Conservation (phyloP, 805 yeast species). For the Lipomyces starkeyi region DNA sequence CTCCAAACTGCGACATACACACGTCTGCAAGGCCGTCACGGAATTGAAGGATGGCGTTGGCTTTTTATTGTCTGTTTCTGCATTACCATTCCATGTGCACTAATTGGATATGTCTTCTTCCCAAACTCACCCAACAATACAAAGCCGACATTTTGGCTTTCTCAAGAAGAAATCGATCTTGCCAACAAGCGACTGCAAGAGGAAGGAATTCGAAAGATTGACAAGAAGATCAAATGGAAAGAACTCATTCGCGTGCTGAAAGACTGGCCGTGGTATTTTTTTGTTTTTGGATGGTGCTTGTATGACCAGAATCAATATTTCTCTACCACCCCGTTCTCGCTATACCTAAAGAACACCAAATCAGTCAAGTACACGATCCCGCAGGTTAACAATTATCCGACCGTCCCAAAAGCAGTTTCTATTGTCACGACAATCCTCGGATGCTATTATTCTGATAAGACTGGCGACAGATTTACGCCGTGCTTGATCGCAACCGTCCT, state of each 20-base stretch:
- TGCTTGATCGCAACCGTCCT: constrained; percentile 78
- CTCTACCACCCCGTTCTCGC: constrained; percentile 42
- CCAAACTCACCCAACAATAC: constrained; percentile 61
- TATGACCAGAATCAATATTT: constrained; percentile 29
- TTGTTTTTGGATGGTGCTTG: constrained; percentile 32
- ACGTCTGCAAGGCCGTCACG: constrained; percentile 53
- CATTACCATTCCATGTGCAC: constrained; percentile 51
- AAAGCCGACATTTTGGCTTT: constrained; percentile 46
- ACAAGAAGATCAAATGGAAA: constrained; percentile 41
- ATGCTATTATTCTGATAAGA: constrained; percentile 32
- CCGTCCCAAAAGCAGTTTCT: constrained; percentile 51
- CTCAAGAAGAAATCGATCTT: constrained; percentile 45
- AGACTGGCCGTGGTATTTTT: constrained; percentile 49
- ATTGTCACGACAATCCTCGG: constrained; percentile 42
- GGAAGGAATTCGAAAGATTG: constrained; percentile 42
- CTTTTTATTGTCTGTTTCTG: constrained; percentile 63
- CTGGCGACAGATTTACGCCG: constrained; percentile 32
- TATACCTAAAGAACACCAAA: constrained; percentile 48
- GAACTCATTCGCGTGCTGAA: constrained; percentile 46
- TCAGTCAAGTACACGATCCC: constrained; percentile 44
- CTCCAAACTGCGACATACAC: constrained; percentile 59
- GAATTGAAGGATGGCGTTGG: constrained; percentile 68
- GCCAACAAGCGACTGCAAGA: constrained; percentile 44
- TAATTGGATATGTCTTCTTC: constrained; percentile 51
- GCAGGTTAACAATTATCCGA: constrained; percentile 51